Base-by-base conservation (phyloP, 352 stramenopile species). In the Bremia lactucae region DNA sequence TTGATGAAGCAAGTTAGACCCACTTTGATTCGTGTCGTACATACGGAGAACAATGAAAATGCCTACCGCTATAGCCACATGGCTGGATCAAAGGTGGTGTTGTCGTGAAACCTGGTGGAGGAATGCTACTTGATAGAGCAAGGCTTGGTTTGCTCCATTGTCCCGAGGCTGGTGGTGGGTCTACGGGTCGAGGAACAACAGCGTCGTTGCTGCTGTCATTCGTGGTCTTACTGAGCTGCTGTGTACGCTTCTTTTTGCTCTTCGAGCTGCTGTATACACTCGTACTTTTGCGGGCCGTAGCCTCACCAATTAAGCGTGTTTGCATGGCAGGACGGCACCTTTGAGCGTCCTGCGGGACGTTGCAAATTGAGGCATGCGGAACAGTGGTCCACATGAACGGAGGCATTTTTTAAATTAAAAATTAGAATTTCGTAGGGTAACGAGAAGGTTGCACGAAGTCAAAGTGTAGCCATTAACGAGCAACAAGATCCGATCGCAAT, bases 401-500 rank as follows among this genome's bases (percentile, higher is more conserved):
- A n/a, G n/a, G n/a, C n/a, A n/a, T n/a, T n/a, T n/a, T n/a, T n/a
- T n/a, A n/a, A n/a, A n/a, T n/a, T n/a, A n/a, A n/a, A n/a, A n/a
- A n/a, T n/a, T n/a, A n/a, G n/a, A n/a, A n/a, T n/a, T n/a, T n/a
- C n/a, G n/a, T n/a, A n/a, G n/a, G n/a, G n/a, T n/a, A n/a, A n/a
- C n/a, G n/a, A n/a, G n/a, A n/a, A n/a, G n/a, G n/a, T n/a, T n/a
- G n/a, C n/a, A n/a, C n/a, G n/a, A n/a, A n/a, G n/a, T n/a, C n/a
- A n/a, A n/a, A n/a, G n/a, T n/a, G n/a, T n/a, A n/a, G n/a, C 80
- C 77, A 14, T 68, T 44, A 10, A 84, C 75, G 10, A 93, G 62
- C 2, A 93, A 31, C 2, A 90, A 36, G 2, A 93, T 75, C 11
- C 70, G 72, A 47, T 98, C 91, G 51, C 87, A 97, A 33, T 96